Evolutionary conservation across 2,329 filamentous ascomycete species (phyloP).

Genomic region (Colletotrichum nymphaeae): DNA sequence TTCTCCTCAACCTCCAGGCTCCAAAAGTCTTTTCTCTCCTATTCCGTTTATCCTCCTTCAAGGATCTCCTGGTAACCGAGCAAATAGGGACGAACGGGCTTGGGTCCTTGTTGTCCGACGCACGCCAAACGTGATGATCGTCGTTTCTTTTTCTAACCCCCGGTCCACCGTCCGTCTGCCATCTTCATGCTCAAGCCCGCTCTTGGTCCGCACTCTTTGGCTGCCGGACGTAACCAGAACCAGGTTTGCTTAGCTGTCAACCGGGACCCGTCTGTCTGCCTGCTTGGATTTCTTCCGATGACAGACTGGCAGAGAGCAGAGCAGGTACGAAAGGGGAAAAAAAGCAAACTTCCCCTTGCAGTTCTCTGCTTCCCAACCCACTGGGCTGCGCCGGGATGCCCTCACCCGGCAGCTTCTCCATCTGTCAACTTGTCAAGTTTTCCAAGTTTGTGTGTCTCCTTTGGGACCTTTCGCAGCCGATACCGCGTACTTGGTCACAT

Average conservation of each 20-base stretch:
- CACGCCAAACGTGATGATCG: slow-evolving; percentile 22
- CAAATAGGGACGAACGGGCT: background rate
- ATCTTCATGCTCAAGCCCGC: background rate
- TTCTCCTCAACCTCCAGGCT: background rate
- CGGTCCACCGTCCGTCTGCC: slow-evolving; percentile 6
- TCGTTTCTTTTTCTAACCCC: slow-evolving; percentile 15
- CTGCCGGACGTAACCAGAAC: background rate
- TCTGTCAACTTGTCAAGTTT: background rate
- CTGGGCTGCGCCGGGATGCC: background rate
- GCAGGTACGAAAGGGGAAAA: background rate
- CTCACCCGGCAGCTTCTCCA: background rate
- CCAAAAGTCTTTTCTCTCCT: background rate
- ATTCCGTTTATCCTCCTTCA: background rate
- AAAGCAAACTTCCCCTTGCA: slow-evolving; percentile 7
- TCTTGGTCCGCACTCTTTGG: background rate
- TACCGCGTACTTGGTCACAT: background rate
- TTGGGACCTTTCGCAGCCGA: background rate
- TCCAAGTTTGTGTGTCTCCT: background rate
- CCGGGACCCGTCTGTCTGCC: background rate
- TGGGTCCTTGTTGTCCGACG: slow-evolving; percentile 17
- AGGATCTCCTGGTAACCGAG: slow-evolving; percentile 6
- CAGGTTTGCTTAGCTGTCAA: background rate
- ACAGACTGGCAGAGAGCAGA: background rate
- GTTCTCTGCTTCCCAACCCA: background rate
- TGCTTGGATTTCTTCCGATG: background rate